Base-by-base conservation (phyloP, 2,329 filamentous ascomycete genomes). In the Cytospora chrysosperma region DNA sequence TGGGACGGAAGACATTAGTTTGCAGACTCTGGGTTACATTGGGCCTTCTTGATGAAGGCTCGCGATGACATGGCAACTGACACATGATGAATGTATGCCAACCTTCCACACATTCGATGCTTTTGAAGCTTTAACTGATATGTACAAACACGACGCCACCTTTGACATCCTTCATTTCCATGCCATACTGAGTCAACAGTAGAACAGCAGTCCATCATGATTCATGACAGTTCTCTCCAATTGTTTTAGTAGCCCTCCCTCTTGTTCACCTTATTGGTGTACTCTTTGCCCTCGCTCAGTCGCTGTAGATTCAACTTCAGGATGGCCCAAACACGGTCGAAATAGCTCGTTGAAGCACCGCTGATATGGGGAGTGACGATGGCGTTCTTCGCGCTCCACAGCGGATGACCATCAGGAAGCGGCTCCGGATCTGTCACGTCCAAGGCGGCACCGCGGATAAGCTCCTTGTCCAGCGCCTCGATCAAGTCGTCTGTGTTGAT, bases 371-470 rank as follows among this genome's bases (percentile, higher is more conserved):
- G 82, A 26, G 81, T 82, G 53, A 94, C 83, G 58, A 89, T 82
- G 19, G 89, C 79, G 73, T 93, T 92, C 65, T 85, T 84, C 17
- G 88, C 79, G 28, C 78, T 82, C 90, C 90, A 94, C 57, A 94
- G 75, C 67, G 85, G 82, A 71, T 90, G 85, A 5, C 88, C 84
- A 2, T 80, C 75, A 0, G 90, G 89, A 67, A 94, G 73, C 0
- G 91, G 91, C 73, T 94, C 91, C 0, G 91, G 91, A 65, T 93
- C 90, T 1, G 90, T 90, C 1, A 94, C 91, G 72, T 93, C 91
- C 49, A 94, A 75, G 1, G 90, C 90, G 0, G 91, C 91, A 32
- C 91, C 91, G 3, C 79, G 71, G 55, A 81, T 77, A 19, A 72
- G 55, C 6, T 72, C 78, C 3, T 67, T 67, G 47, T 82, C 75